A percentile compares a stretch with the other conserved stretches of the same genome.
Evolutionary conservation across 345 rosid species (phyloP).

Genomic region (Eucalyptus pumila): DNA sequence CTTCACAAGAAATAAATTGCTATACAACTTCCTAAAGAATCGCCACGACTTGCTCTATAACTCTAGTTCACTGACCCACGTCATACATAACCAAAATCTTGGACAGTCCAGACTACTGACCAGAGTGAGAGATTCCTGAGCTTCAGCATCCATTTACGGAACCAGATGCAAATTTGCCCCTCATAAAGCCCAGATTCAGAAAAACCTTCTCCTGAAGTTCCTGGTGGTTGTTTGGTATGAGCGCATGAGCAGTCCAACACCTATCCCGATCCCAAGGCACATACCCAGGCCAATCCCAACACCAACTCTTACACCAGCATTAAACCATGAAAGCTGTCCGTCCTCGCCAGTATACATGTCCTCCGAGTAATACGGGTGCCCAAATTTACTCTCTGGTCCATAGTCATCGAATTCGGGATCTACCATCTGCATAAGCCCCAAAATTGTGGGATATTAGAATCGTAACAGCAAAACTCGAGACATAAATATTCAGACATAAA

Average conservation of each 20-base stretch:
- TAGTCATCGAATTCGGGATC: conserved; percentile 38
- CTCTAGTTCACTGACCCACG: not conserved
- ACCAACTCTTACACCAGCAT: conserved; percentile 92
- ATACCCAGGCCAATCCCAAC: conserved; percentile 94
- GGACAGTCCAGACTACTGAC: not conserved
- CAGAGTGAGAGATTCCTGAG: not conserved
- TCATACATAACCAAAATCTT: not conserved
- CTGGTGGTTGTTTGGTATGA: conserved; percentile 94
- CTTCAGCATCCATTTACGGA: not conserved
- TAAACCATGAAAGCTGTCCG: conserved; percentile 88
- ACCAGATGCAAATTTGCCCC: not conserved
- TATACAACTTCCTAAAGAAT: not conserved
- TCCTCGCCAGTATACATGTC: conserved; percentile 72
- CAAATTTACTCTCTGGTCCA: conserved; percentile 48
- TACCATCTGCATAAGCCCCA: conserved; percentile 21
- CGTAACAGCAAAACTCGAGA: not conserved
- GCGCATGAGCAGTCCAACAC: conserved; percentile 91
- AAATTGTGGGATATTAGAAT: not conserved
- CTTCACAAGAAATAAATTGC: not conserved
- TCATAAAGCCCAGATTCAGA: conserved; percentile 5
- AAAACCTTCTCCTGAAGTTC: conserved; percentile 79
- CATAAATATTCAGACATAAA: not conserved
- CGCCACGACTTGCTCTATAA: not conserved
- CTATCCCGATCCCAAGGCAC: conserved; percentile 88
- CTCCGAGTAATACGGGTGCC: conserved; percentile 28